Conservation (phyloP, 129 eudicot genomes). For the Flaveria ramosissima region DNA sequence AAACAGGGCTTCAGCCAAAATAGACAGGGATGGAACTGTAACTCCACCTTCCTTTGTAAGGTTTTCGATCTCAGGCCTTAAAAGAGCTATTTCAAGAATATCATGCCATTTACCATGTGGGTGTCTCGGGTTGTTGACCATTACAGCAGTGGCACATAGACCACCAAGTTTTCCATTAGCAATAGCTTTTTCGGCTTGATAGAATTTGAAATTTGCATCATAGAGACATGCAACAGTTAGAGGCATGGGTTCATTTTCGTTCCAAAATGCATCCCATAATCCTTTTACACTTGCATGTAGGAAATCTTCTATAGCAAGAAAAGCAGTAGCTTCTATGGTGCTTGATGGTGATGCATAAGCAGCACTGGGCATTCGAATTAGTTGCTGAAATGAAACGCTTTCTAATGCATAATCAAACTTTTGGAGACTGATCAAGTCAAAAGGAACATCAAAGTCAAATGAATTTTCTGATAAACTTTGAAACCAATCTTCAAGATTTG, state of each 20-base stretch:
- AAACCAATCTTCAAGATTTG: slow-evolving; percentile 66
- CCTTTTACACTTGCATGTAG: slow-evolving; percentile 81
- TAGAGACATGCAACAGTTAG: slow-evolving; percentile 59
- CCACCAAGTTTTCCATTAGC: slow-evolving; percentile 74
- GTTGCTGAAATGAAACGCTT: slow-evolving; percentile 89
- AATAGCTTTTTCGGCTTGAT: slow-evolving; percentile 86
- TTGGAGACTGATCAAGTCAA: slow-evolving; percentile 86
- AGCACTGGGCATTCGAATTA: slow-evolving; percentile 91
- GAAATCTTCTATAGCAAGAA: slow-evolving; percentile 91
- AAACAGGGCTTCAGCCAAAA: slow-evolving; percentile 77
- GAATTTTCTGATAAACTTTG: slow-evolving; percentile 52
- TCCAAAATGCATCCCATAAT: slow-evolving; percentile 98
- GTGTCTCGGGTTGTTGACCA: slow-evolving; percentile 92
- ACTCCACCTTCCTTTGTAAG: slow-evolving; percentile 48
- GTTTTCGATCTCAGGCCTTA: slow-evolving; percentile 61
- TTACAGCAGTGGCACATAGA: slow-evolving; percentile 74
- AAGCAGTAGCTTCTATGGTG: slow-evolving; percentile 62
- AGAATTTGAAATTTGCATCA: slow-evolving; percentile 65
- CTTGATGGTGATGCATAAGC: slow-evolving; percentile 71
- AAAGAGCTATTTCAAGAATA: slow-evolving; percentile 70
- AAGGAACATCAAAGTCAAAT: slow-evolving; percentile 68
- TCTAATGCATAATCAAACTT: slow-evolving; percentile 96
- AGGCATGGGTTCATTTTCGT: slow-evolving; percentile 67
- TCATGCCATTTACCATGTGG: slow-evolving; percentile 98
- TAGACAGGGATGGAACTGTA: slow-evolving; percentile 44